Evolutionary conservation across 768 basidiomycete genomes (phyloP).

Genomic region (Lepiota venenata): DNA sequence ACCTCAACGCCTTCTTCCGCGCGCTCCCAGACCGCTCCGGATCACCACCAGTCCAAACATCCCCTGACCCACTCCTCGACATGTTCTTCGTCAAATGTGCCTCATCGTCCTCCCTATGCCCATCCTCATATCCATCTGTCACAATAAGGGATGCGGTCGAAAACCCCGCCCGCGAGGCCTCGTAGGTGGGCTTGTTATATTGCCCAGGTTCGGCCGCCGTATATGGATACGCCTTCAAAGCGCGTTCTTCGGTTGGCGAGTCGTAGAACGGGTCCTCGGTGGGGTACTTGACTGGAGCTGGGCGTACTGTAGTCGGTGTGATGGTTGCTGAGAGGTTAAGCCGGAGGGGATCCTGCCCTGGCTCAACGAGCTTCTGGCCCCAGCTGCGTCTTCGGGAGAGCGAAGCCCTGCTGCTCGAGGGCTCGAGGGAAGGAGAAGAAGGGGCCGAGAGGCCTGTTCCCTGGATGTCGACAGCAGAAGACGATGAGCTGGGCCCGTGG

Average conservation of each 20-base stretch:
- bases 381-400: constrained; percentile 60
- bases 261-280: constrained; percentile 42
- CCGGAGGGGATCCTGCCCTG: constrained; percentile 45
- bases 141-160: constrained; percentile 53
- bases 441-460: constrained; percentile 47
- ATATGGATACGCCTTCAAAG: constrained; percentile 25
- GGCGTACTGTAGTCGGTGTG: background rate
- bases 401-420: constrained; percentile 36
- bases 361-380: constrained; percentile 42
- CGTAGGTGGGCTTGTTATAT: constrained; percentile 35
- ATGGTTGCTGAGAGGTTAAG: constrained; percentile 24
- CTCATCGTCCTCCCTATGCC: constrained; percentile 54
- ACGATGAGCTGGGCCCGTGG: constrained; percentile 33
- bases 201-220: constrained; percentile 25
- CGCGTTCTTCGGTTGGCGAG: constrained; percentile 31
- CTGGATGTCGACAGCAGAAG: constrained; percentile 56
- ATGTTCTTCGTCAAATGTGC: constrained; percentile 55
- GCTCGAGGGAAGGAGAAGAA: constrained; percentile 54
- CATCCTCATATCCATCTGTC: constrained; percentile 29
- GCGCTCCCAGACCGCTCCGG: constrained; percentile 36
- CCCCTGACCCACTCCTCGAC: constrained; percentile 29
- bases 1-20: constrained; percentile 42
- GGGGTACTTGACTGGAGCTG: constrained; percentile 3
- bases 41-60: constrained; percentile 34
- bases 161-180: constrained; percentile 40